Percentiles rank a stretch among this genome's conserved stretches.
phyloP scores from a whole-genome alignment of 139 green algal genomes.

The Micromonas commoda region DNA sequence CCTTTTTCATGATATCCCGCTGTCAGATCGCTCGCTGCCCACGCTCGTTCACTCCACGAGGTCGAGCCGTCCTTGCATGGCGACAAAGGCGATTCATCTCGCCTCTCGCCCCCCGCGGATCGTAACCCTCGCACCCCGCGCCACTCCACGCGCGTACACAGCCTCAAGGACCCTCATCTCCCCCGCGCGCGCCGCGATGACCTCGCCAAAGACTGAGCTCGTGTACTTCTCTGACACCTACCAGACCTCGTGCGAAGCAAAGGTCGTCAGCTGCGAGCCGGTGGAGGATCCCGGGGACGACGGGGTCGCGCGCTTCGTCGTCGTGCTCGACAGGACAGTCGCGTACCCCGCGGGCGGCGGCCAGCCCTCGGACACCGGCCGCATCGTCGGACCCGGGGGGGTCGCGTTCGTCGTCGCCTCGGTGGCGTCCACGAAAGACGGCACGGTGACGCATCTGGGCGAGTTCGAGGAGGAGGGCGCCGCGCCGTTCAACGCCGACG shows the following conservation, averaged over 20 bases:
- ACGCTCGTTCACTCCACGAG: too few species aligned
- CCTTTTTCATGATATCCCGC: too few species aligned
- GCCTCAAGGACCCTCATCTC: neutral
- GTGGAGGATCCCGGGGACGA: neutral
- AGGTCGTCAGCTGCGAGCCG: neutral
- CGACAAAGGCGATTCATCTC: too few species aligned
- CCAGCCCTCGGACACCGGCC: slow-evolving; percentile 17
- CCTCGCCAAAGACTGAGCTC: neutral
- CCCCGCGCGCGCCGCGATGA: neutral
- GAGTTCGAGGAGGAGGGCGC: neutral
- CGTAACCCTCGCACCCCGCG: too few species aligned
- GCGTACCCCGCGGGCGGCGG: slow-evolving; percentile 21
- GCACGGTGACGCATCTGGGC: neutral
- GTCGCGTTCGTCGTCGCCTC: neutral
- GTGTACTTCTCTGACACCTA: slow-evolving; percentile 13
- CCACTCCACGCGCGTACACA: too few species aligned
- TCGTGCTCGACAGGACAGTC: slow-evolving; percentile 23
- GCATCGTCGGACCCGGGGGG: neutral
- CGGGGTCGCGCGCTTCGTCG: neutral
- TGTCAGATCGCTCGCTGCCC: too few species aligned
- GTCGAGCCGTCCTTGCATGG: too few species aligned
- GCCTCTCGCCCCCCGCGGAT: too few species aligned
- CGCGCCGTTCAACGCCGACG: neutral
- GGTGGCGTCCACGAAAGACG: neutral
- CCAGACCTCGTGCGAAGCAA: neutral